A percentile compares a stretch with the other conserved stretches of the same genome.
Conservation (phyloP, 139 green algal species). For the Pleodorina starrii region DNA sequence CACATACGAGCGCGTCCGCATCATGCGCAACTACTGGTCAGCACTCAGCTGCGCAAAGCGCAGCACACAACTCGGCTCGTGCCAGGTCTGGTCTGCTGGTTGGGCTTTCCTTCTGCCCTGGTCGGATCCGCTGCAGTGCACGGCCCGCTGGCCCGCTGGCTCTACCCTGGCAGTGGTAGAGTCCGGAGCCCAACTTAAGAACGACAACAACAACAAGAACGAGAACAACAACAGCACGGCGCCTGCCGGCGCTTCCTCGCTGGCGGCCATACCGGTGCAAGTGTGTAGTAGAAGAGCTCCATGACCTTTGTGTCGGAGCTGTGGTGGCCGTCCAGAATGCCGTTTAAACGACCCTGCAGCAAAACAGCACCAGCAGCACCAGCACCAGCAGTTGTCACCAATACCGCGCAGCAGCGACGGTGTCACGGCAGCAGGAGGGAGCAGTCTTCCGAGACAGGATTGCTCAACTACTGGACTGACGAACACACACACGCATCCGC, state of each 20-base stretch:
- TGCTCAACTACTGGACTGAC: not conserved
- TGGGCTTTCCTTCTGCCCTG: no score
- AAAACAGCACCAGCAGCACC: not conserved
- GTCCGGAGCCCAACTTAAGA: not conserved
- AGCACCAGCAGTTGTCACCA: not conserved
- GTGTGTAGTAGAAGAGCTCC: not conserved
- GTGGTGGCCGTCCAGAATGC: not conserved
- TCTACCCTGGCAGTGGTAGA: no score
- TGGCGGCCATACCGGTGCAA: not conserved
- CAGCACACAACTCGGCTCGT: not conserved
- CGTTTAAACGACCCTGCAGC: not conserved
- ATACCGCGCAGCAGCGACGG: not conserved
- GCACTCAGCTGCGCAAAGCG: not conserved
- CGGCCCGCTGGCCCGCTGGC: no score
- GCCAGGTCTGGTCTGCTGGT: no score
- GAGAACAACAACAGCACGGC: not conserved
- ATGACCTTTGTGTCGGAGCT: not conserved
- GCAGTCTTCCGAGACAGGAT: not conserved
- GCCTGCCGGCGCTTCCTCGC: not conserved
- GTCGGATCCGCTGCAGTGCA: not conserved
- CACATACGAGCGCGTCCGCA: not conserved
- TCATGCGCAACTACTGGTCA: not conserved
- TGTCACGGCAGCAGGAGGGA: not conserved
- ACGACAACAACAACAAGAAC: not conserved
- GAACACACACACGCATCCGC: not conserved